phyloP scores from a whole-genome alignment of 257 asterid genomes.

The Gentiana straminea region DNA sequence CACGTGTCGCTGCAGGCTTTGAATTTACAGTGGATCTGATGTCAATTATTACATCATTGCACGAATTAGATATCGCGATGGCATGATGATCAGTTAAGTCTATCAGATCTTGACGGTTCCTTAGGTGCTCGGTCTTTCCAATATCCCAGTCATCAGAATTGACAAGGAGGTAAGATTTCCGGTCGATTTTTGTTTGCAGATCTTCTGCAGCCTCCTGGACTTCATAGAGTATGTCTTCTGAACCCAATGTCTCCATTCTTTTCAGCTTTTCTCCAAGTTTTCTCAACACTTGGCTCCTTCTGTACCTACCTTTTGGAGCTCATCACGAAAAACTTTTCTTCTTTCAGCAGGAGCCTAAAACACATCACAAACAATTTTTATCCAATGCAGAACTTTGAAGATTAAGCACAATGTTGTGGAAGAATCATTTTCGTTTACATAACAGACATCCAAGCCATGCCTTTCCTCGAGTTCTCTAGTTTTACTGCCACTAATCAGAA shows the following conservation, averaged over 20 bases:
- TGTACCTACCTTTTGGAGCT: slow-evolving; percentile 47
- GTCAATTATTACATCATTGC: slow-evolving; percentile 34
- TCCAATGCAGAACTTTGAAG: too few relatives aligned
- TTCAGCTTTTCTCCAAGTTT: slow-evolving; percentile 51
- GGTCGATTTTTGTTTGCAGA: slow-evolving; percentile 39
- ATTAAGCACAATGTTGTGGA: too few relatives aligned
- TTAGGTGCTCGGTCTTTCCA: slow-evolving; percentile 20
- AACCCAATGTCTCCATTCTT: slow-evolving; percentile 48
- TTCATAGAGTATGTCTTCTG: slow-evolving; percentile 23
- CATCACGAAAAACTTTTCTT: slow-evolving; percentile 49
- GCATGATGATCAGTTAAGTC: slow-evolving; percentile 13
- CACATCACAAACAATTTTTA: too few relatives aligned
- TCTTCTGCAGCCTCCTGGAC: slow-evolving; percentile 42
- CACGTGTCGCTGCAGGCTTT: slow-evolving; percentile 23
- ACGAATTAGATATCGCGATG: slow-evolving; percentile 22
- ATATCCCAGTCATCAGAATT: slow-evolving; percentile 64
- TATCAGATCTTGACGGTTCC: slow-evolving; percentile 22
- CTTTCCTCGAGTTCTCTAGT: too few relatives aligned
- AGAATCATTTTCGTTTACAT: too few relatives aligned
- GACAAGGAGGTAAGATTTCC: slow-evolving; percentile 55
- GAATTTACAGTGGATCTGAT: slow-evolving; percentile 18
- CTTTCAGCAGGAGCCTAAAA: slow-evolving; percentile 59
- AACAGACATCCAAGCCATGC: too few relatives aligned
- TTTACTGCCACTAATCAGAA: too few relatives aligned
- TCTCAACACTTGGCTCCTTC: slow-evolving; percentile 50